These are phyloP conservation scores for Cajanus cajan DNA, from an alignment of 306 rosid genomes.

Conservation along the genomic window DNA sequence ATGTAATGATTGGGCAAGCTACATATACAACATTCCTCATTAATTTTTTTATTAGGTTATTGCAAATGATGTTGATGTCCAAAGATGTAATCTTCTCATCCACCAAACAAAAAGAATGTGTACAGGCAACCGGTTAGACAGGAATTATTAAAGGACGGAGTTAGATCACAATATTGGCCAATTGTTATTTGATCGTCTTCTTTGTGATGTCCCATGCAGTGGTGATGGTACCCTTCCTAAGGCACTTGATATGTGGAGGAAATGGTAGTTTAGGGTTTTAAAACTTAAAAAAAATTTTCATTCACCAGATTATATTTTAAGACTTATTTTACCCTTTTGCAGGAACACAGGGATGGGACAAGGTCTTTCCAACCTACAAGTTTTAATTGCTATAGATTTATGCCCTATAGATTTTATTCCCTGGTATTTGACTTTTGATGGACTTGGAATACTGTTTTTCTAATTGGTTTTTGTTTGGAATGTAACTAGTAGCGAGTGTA, in stretches of 20 bases:
- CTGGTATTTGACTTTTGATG: not conserved
- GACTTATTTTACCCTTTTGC: constrained; percentile 31
- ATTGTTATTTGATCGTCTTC: constrained; percentile 84
- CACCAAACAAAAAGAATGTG: constrained; percentile 99
- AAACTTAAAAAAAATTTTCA: no score
- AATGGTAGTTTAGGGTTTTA: constrained; percentile 64
- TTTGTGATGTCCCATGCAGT: constrained; percentile 98
- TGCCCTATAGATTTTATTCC: not conserved
- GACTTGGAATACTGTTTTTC: not conserved
- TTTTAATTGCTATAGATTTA: constrained; percentile 79
- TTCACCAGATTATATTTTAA: constrained; percentile 7
- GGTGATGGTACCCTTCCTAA: constrained; percentile 99
- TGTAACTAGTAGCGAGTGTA: not conserved
- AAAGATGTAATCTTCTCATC: constrained; percentile 97
- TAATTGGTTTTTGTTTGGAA: not conserved
- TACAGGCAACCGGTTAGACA: constrained; percentile 79
- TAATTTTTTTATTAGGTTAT: constrained; percentile 57
- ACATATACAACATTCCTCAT: no score
- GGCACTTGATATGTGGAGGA: constrained; percentile 99
- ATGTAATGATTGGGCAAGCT: constrained; percentile 12
- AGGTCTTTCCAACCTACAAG: constrained; percentile 79
- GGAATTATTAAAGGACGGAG: constrained; percentile 37
- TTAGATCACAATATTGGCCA: constrained; percentile 44
- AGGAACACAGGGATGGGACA: constrained; percentile 93
- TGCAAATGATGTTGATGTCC: constrained; percentile 97